Conservation (phyloP, 148 eudicot species). For the Gaultheria prostrata region DNA sequence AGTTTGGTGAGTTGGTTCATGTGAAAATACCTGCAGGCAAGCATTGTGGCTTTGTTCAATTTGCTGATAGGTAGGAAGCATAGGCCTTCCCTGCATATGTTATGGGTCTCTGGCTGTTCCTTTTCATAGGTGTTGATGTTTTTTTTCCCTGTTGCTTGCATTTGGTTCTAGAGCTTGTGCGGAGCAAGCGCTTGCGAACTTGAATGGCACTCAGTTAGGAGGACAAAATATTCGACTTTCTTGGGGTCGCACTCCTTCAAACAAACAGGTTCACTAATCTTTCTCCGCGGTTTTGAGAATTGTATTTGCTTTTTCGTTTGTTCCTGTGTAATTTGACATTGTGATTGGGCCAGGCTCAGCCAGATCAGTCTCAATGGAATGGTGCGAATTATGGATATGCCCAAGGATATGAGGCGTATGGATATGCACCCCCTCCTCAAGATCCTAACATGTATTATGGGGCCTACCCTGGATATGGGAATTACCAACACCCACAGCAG, state of each 20-base stretch:
- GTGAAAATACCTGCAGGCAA: constrained; percentile 93
- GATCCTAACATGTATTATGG: constrained; percentile 91
- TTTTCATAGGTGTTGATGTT: background rate
- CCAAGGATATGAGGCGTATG: constrained; percentile 81
- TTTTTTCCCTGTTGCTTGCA: constrained; percentile 13
- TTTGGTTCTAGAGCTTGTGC: constrained; percentile 55
- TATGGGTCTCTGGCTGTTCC: background rate
- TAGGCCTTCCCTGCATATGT: background rate
- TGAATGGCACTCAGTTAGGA: constrained; percentile 83
- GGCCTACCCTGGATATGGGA: constrained; percentile 74
- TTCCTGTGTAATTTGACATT: constrained; percentile 2
- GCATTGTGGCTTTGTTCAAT: constrained; percentile 96
- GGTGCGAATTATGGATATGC: constrained; percentile 79
- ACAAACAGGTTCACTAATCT: constrained; percentile 61
- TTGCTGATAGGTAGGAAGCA: constrained; percentile 61
- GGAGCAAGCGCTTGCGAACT: constrained; percentile 67
- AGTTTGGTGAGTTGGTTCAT: constrained; percentile 83
- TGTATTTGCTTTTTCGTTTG: background rate
- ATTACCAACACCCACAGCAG: constrained; percentile 92
- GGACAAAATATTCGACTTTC: constrained; percentile 82
- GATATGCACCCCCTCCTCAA: constrained; percentile 77
- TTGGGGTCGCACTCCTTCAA: constrained; percentile 93
- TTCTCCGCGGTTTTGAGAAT: background rate
- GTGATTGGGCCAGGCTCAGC: constrained; percentile 41
- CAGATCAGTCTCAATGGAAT: constrained; percentile 68